Percentiles rank a stretch among this genome's conserved stretches.
Evolutionary conservation across 129 eudicot species (phyloP).

Genomic region (Cynara cardunculus): DNA sequence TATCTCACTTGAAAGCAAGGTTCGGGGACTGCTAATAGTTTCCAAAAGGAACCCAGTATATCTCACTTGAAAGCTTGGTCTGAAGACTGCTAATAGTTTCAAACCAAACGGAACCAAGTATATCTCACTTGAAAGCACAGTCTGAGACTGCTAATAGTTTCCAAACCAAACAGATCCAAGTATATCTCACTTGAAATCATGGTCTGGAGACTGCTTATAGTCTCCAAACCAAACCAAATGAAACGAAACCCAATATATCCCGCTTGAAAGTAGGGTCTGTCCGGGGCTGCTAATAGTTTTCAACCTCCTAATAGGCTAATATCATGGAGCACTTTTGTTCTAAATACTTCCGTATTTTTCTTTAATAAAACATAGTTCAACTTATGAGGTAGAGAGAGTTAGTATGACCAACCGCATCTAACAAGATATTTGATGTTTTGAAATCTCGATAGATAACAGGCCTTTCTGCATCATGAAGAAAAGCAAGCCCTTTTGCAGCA

Average conservation of each 20-base stretch:
- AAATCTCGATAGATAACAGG: constrained; percentile 86
- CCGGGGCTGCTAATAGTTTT: no score
- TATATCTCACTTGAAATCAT: neutral
- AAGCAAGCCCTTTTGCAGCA: constrained; percentile 97
- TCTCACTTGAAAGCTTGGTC: no score
- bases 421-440: constrained; percentile 90
- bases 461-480: constrained; percentile 86
- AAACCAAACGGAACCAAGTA: neutral
- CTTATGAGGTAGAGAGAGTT: neutral
- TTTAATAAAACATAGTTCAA: no score
- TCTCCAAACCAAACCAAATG: no score
- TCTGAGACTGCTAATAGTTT: no score
- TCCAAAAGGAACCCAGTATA: neutral
- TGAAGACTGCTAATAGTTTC: no score
- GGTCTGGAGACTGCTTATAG: neutral
- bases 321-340: no score
- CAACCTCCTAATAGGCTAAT: no score
- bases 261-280: no score
- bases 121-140: neutral
- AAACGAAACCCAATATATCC: no score
- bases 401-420: constrained; percentile 66
- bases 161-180: neutral
- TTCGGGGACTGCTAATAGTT: neutral
- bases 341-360: no score
- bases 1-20: neutral